Percentiles rank a stretch among this genome's conserved stretches.
Evolutionary conservation across 129 eudicot species (phyloP).

Genomic region (Chrysanthemum makinoi): DNA sequence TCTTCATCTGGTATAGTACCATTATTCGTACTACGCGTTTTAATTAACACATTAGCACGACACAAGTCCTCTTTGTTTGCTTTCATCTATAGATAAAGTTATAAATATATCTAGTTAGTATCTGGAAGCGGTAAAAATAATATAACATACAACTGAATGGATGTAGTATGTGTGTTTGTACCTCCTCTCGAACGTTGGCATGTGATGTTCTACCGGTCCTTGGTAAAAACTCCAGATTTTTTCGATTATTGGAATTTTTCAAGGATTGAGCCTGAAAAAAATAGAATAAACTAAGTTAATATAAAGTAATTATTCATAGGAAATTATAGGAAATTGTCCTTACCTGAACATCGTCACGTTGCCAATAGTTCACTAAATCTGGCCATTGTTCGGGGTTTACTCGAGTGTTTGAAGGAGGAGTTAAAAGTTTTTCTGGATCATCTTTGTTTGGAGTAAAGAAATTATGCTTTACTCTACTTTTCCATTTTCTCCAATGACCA

Average conservation of each 20-base stretch:
- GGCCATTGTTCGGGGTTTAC: neutral
- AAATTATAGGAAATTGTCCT: no score
- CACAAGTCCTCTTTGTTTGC: no score
- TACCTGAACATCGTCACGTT: neutral
- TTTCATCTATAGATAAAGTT: no score
- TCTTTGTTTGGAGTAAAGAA: constrained; percentile 3
- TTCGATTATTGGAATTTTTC: neutral
- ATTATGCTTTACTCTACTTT: neutral
- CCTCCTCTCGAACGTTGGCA: constrained; percentile 1
- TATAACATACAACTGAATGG: no score
- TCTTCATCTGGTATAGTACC: no score
- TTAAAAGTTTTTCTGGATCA: neutral
- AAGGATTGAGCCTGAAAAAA: constrained; percentile 6
- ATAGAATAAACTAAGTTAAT: neutral
- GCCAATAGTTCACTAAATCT: neutral
- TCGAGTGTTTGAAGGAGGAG: neutral
- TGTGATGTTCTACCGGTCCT: constrained; percentile 3
- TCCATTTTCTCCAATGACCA: neutral
- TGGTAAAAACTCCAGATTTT: neutral
- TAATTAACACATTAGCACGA: no score
- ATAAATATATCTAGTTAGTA: no score
- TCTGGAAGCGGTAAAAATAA: no score
- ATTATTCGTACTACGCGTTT: no score
- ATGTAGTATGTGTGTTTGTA: neutral
- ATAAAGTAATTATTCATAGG: no score